A percentile compares a stretch with the other conserved stretches of the same genome.
These are phyloP conservation scores for Coffea eugenioides DNA, from an alignment of 257 asterid species.

Conservation along the genomic window DNA sequence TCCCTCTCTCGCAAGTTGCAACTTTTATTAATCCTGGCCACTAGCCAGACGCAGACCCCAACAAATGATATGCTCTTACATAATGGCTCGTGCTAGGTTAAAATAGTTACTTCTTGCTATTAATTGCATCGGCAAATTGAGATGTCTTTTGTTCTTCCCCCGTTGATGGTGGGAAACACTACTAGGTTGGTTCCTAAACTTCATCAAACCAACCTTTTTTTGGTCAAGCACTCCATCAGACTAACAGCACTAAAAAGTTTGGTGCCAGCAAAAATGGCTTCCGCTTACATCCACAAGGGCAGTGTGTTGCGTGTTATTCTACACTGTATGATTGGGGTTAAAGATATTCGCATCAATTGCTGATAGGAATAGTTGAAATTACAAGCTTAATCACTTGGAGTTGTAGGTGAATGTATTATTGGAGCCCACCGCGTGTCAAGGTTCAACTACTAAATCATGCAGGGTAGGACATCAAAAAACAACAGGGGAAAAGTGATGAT, in stretches of 20 bases:
- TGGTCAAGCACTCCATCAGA: constrained; percentile 6
- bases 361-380: neutral
- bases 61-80: neutral
- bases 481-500: neutral
- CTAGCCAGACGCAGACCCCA: constrained; percentile 6
- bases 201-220: constrained; percentile 16
- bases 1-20: constrained; percentile 14
- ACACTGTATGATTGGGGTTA: constrained; percentile 5
- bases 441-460: neutral
- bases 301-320: neutral
- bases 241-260: neutral
- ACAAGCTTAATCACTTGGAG: neutral
- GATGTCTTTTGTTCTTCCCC: neutral
- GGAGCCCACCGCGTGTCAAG: neutral
- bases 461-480: neutral
- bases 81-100: neutral
- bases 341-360: neutral
- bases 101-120: neutral
- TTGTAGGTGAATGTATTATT: constrained; percentile 8
- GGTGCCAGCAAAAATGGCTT: constrained; percentile 7
- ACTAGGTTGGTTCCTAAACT: neutral
- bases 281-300: neutral
- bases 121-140: constrained; percentile 14
- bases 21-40: constrained; percentile 8
- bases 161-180: constrained; percentile 5